phyloP scores from a whole-genome alignment of 768 basidiomycete species.

The Cytidiella melzeri region DNA sequence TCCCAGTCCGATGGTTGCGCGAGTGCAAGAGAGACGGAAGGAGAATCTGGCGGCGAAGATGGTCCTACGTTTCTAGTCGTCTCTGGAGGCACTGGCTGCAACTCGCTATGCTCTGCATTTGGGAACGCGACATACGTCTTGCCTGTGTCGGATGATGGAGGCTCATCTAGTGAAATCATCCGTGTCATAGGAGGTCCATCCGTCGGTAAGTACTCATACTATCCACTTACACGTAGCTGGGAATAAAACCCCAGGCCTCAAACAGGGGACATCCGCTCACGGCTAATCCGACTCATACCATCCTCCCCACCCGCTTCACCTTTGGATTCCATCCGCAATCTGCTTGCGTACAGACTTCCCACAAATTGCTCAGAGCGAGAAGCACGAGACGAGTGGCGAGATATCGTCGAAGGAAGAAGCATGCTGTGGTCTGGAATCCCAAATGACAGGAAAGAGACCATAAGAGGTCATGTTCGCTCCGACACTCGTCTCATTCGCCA shows the following conservation, averaged over 20 bases:
- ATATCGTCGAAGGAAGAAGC: constrained; percentile 86
- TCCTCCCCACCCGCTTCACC: constrained; percentile 50
- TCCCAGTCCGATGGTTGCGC: not conserved
- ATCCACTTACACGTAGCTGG: constrained; percentile 8
- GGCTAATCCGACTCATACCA: constrained; percentile 85
- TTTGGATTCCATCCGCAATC: constrained; percentile 63
- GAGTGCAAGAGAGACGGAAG: not conserved
- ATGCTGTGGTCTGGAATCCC: constrained; percentile 81
- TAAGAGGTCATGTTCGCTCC: constrained; percentile 53
- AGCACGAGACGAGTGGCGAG: constrained; percentile 86
- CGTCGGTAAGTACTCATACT: constrained; percentile 44
- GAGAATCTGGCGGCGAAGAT: not conserved
- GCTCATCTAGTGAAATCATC: constrained; percentile 91
- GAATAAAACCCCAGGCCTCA: not conserved
- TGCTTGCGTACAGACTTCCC: constrained; percentile 80
- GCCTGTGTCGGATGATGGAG: constrained; percentile 94
- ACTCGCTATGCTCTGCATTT: constrained; percentile 85
- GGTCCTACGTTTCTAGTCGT: constrained; percentile 61
- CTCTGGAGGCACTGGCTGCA: constrained; percentile 93
- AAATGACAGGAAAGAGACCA: constrained; percentile 83
- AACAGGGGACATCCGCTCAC: constrained; percentile 81
- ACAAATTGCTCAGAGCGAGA: constrained; percentile 58
- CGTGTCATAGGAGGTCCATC: constrained; percentile 85
- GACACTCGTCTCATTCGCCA: not conserved
- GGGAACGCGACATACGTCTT: constrained; percentile 73